These are phyloP conservation scores for Irpex lacteus DNA, from an alignment of 1,284 basidiomycete species.

Conservation along the genomic window DNA sequence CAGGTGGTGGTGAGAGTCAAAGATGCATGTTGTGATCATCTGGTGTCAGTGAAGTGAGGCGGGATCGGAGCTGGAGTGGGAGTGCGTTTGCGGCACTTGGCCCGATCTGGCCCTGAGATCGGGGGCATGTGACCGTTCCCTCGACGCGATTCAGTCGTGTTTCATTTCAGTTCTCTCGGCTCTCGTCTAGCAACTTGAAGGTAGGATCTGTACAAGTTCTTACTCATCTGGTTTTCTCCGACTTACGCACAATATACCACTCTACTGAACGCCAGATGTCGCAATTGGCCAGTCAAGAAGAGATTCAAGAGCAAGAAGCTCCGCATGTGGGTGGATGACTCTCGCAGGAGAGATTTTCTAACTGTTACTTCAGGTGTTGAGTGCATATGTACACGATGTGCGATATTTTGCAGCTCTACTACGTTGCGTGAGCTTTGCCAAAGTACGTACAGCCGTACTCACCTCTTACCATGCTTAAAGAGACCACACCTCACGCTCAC, in stretches of 20 bases:
- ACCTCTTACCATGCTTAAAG: neutral
- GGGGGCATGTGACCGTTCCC: neutral
- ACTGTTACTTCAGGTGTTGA: constrained; percentile 53
- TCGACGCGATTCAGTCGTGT: neutral
- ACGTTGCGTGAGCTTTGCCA: constrained; percentile 75
- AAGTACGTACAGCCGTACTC: constrained; percentile 42
- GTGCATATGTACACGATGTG: constrained; percentile 76
- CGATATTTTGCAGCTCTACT: constrained; percentile 73
- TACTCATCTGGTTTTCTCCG: too few species aligned
- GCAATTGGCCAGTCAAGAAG: neutral
- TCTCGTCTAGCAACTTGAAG: too few species aligned
- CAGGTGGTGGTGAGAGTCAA: neutral
- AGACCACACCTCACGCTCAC: neutral
- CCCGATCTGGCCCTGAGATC: neutral
- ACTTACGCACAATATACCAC: neutral
- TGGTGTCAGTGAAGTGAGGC: neutral
- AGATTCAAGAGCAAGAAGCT: neutral
- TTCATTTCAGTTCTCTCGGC: neutral
- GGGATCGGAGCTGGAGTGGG: neutral
- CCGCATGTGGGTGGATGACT: neutral
- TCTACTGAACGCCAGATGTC: neutral
- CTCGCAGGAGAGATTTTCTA: neutral
- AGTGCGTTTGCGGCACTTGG: neutral
- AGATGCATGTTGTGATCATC: neutral
- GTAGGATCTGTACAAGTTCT: too few species aligned